Conservation (phyloP, 2,329 filamentous ascomycete genomes). For the Apiospora rasikravindrae region DNA sequence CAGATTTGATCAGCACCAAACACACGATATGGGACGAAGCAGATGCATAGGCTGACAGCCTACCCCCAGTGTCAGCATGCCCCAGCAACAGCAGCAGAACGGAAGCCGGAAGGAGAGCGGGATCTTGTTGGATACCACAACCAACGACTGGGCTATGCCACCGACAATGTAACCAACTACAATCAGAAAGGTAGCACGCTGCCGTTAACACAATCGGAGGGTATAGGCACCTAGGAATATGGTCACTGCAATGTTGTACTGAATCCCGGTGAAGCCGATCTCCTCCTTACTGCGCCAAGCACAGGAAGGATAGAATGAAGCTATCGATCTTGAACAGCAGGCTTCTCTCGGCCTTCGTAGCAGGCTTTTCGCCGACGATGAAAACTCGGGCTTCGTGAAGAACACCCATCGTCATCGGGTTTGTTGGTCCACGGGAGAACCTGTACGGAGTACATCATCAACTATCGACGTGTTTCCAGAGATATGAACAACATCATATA, state of each 20-base stretch:
- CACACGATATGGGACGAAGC: neutral
- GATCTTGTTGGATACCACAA: neutral
- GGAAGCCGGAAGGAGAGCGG: neutral
- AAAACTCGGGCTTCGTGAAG: conserved; percentile 17
- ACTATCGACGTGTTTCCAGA: no score
- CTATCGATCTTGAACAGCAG: conserved; percentile 66
- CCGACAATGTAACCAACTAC: neutral
- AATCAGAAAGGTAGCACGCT: no score
- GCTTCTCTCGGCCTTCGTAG: conserved; percentile 41
- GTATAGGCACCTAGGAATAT: conserved; percentile 50
- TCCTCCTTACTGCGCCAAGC: conserved; percentile 58
- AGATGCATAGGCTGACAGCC: conserved; percentile 35
- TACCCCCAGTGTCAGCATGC: conserved; percentile 69
- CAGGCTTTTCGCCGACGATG: conserved; percentile 18
- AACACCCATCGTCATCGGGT: neutral
- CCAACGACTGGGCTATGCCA: conserved; percentile 25
- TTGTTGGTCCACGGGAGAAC: neutral
- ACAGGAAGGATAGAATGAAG: conserved; percentile 69
- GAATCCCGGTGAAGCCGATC: conserved; percentile 51
- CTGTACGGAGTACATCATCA: no score
- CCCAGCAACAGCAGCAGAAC: conserved; percentile 61
- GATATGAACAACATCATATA: no score
- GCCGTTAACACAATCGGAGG: no score
- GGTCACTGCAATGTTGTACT: conserved; percentile 59
- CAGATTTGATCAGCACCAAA: conserved; percentile 59